A percentile compares a stretch with the other conserved stretches of the same genome.
These are phyloP conservation scores for Helianthus tuberosus DNA, from an alignment of 129 eudicot genomes.

Conservation along the genomic window DNA sequence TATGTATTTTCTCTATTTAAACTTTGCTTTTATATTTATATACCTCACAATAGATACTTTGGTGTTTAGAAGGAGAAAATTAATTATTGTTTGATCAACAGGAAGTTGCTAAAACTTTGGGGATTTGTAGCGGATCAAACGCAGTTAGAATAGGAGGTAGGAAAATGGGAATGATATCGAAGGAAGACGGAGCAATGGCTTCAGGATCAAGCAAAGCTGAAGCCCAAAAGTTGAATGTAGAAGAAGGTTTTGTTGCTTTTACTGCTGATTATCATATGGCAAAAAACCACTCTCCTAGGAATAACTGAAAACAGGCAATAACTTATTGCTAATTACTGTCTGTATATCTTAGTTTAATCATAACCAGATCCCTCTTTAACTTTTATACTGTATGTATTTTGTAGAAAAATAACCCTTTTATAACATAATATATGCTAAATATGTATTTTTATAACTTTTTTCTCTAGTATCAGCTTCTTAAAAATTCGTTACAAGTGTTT, in stretches of 20 bases:
- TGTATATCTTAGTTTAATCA: conserved; percentile 19
- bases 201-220: conserved; percentile 48
- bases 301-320: conserved; percentile 55
- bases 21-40: not conserved
- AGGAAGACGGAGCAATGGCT: conserved; percentile 31
- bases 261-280: conserved; percentile 56
- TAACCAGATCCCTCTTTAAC: conserved; percentile 7
- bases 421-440: not conserved
- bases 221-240: conserved; percentile 42
- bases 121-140: conserved; percentile 30
- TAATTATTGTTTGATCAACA: conserved; percentile 25
- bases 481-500: not conserved
- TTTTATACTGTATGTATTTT: not conserved
- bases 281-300: conserved; percentile 57
- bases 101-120: conserved; percentile 32
- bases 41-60: not conserved
- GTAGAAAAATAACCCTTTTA: not conserved
- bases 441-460: not conserved
- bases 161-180: conserved; percentile 41
- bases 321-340: conserved; percentile 26
- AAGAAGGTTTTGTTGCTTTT: conserved; percentile 53
- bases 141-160: conserved; percentile 45
- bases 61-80: not conserved
- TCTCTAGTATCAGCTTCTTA: not conserved
- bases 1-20: not conserved